These are phyloP conservation scores for Filobasidium uniguttulatum DNA, from an alignment of 1,284 basidiomycete species.

Conservation along the genomic window DNA sequence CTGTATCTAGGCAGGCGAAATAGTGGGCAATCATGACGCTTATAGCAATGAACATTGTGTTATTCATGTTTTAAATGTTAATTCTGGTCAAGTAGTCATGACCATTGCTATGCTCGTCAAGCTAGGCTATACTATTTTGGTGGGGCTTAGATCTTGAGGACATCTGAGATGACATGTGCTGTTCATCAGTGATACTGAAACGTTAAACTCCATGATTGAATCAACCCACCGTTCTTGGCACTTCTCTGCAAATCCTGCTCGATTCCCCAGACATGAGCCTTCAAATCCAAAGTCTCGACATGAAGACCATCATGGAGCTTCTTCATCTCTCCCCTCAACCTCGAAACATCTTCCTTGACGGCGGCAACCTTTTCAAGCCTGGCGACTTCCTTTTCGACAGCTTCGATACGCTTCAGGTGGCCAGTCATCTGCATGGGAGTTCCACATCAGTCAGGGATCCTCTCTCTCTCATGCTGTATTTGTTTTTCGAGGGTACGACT, in stretches of 20 bases:
- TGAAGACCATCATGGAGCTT: constrained; percentile 52
- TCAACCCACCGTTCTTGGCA: constrained; percentile 31
- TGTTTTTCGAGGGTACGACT: not conserved
- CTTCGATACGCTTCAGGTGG: constrained; percentile 70
- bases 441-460: not conserved
- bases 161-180: too few relatives aligned
- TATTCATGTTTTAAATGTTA: too few relatives aligned
- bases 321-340: constrained; percentile 64
- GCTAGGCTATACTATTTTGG: too few relatives aligned
- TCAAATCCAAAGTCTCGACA: constrained; percentile 34
- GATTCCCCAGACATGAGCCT: constrained; percentile 37
- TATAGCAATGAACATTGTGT: too few relatives aligned
- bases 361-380: constrained; percentile 52
- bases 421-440: constrained; percentile 50
- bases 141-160: constrained; percentile 1
- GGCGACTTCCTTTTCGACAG: constrained; percentile 75
- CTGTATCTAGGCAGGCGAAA: too few relatives aligned
- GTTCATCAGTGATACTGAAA: too few relatives aligned
- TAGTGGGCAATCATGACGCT: too few relatives aligned
- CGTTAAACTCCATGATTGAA: too few relatives aligned
- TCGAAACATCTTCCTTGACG: constrained; percentile 62
- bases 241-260: constrained; percentile 36
- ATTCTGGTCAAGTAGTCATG: too few relatives aligned
- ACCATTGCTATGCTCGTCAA: too few relatives aligned
- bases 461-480: not conserved